These are phyloP conservation scores for Plasmodium adleri DNA, from an alignment of 169 alveolate species.

Conservation along the genomic window DNA sequence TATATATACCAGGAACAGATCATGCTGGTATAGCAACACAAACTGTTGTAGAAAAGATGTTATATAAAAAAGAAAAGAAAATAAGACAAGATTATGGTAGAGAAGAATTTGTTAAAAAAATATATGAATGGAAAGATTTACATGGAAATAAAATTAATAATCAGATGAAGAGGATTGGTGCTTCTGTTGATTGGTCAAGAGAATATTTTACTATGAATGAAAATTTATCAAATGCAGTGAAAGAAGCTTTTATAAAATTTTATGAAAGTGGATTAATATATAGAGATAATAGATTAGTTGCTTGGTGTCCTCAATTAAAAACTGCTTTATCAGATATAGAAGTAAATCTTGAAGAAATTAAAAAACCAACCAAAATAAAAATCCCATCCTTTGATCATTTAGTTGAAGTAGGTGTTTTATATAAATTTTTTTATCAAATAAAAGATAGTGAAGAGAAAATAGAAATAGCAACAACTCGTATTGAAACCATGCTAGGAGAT, in stretches of 20 bases:
- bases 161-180: conserved; percentile 93
- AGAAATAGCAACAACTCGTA: conserved; percentile 98
- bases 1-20: conserved; percentile 99
- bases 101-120: conserved; percentile 94
- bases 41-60: conserved; percentile 97
- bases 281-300: conserved; percentile 97
- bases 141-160: conserved; percentile 94
- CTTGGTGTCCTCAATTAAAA: conserved; percentile 98
- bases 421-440: conserved; percentile 95
- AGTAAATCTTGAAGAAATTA: conserved; percentile 96
- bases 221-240: conserved; percentile 94
- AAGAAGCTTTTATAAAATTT: conserved; percentile 96
- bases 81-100: conserved; percentile 98
- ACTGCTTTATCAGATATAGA: conserved; percentile 99
- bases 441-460: conserved; percentile 89
- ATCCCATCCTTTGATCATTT: conserved; percentile 82
- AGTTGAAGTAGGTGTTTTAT: conserved; percentile 98
- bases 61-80: conserved; percentile 93
- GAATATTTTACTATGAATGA: conserved; percentile 98
- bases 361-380: conserved; percentile 89
- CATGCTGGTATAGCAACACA: conserved; percentile 99
- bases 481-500: conserved; percentile 99
- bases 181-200: conserved; percentile 98
- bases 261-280: conserved; percentile 95
- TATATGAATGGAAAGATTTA: conserved; percentile 99